Base-by-base conservation (phyloP, 768 basidiomycete species). In the Pleurotus djamor region DNA sequence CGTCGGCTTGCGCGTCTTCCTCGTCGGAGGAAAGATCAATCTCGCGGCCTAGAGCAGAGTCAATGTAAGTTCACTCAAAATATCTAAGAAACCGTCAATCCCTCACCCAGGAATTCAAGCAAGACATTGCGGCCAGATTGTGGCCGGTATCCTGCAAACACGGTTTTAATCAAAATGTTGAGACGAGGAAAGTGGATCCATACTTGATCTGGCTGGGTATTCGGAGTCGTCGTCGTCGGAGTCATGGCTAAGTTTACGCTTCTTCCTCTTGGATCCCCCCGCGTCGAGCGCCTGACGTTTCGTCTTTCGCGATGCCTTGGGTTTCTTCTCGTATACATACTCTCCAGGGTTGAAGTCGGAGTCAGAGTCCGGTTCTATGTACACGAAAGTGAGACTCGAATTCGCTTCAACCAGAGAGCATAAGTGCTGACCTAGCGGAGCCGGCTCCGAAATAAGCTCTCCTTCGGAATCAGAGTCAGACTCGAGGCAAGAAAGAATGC, bases 21-120 rank as follows among this genome's bases (percentile, higher is more conserved):
- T 80, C 82, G 17, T 77, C 84, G 32, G 84, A 84, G 34, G 83
- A 80, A 14, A 85, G 65, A 41, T 78, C 79, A 41, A 86, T 63
- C 47, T 79, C 74, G 59, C 73, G 65, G 5, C 69, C 80, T 77
- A 28, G 2, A 28, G 59, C 49, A 64, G 12, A 28, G 32, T 5
- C 12, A 12, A 38, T 52, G n/a, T 51, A 7, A 13, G 21, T 52
- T n/a, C n/a, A 5, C n/a, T 13, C 16, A 3, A 16, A 9, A 36
- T 17, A 28, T 4, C 14, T 8, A 14, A 35, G 10, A 35, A 28
- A 9, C 35, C 7, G n/a, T n/a, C n/a, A 2, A 7, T n/a, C n/a
- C 44, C 76, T 34, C 59, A 81, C 84, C 78, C 56, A 86, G 85
- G 60, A 76, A 86, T 57, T 78, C 69, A 43, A 76, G 66, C 3